Evolutionary conservation across 495 filamentous ascomycete genomes (phyloP).

Genomic region (Aspergillus steynii): DNA sequence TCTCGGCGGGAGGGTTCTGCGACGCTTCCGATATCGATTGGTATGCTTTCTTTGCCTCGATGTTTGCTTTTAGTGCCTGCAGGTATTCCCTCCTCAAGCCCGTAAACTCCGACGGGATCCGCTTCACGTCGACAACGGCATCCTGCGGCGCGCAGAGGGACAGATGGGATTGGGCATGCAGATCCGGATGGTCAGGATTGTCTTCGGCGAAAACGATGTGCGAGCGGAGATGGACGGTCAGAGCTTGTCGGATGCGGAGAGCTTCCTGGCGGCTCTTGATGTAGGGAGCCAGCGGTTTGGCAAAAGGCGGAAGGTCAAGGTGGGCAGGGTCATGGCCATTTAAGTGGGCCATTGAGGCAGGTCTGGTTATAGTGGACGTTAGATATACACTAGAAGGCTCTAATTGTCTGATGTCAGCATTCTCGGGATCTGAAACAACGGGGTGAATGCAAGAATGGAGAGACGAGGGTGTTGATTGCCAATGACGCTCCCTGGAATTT

Average conservation of each 20-base stretch:
- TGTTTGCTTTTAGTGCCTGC: slow-evolving; percentile 57
- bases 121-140: slow-evolving; percentile 37
- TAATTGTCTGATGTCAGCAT: neutral
- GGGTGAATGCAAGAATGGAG: neutral
- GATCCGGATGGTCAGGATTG: slow-evolving; percentile 22
- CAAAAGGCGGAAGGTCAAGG: neutral
- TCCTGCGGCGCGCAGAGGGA: slow-evolving; percentile 38
- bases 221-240: slow-evolving; percentile 45
- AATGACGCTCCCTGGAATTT: neutral
- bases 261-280: slow-evolving; percentile 36
- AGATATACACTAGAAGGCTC: neutral
- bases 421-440: neutral
- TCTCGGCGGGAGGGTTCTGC: slow-evolving; percentile 12
- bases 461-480: neutral
- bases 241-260: slow-evolving; percentile 45
- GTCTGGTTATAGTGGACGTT: neutral
- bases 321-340: neutral
- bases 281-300: neutral
- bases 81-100: slow-evolving; percentile 54
- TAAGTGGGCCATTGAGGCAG: neutral
- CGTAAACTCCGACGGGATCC: slow-evolving; percentile 38
- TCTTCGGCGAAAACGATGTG: slow-evolving; percentile 38
- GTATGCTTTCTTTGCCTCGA: slow-evolving; percentile 53
- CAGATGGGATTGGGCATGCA: slow-evolving; percentile 33
- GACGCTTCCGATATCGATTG: slow-evolving; percentile 29